Conservation (phyloP, 2,329 filamentous ascomycete species). For the Paecilomyces dactylethromorphus region DNA sequence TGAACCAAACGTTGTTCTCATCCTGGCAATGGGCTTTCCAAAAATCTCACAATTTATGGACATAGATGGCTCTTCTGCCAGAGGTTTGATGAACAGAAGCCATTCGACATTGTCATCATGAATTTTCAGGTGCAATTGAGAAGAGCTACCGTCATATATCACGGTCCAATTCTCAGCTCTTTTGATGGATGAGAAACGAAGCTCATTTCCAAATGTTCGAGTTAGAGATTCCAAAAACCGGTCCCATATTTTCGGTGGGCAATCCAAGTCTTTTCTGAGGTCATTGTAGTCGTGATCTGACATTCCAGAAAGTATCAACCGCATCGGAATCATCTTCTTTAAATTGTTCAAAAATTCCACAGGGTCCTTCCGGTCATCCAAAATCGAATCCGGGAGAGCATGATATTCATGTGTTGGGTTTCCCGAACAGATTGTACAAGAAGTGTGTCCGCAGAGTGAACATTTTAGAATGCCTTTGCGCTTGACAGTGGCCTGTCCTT, state of each 20-base stretch:
- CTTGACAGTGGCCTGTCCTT: slow-evolving; percentile 39
- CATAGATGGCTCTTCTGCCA: slow-evolving; percentile 28
- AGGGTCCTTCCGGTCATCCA: slow-evolving; percentile 14
- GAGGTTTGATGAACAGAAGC: slow-evolving; percentile 43
- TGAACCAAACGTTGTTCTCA: slow-evolving; percentile 26
- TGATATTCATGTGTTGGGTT: slow-evolving; percentile 48
- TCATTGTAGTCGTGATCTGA: slow-evolving; percentile 15
- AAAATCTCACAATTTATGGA: slow-evolving; percentile 38
- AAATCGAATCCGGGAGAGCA: slow-evolving; percentile 28
- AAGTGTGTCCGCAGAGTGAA: slow-evolving; percentile 47
- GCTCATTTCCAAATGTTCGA: slow-evolving; percentile 17
- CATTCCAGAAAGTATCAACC: slow-evolving; percentile 28
- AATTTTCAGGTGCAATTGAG: slow-evolving; percentile 21
- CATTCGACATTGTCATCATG: slow-evolving; percentile 31
- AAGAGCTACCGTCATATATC: slow-evolving; percentile 18
- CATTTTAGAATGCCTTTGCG: slow-evolving; percentile 42
- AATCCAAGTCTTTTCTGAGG: slow-evolving; percentile 8
- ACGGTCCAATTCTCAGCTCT: slow-evolving; percentile 25
- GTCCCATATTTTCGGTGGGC: slow-evolving; percentile 20
- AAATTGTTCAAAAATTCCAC: slow-evolving; percentile 20
- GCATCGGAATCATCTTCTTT: slow-evolving; percentile 36
- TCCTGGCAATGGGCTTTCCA: slow-evolving; percentile 41
- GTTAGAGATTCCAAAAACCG: slow-evolving; percentile 25
- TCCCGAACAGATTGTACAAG: slow-evolving; percentile 48
- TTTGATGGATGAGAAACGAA: slow-evolving; percentile 22